phyloP scores from a whole-genome alignment of 1,139 yeast genomes.

The Saccharomycopsis crataegensis region DNA sequence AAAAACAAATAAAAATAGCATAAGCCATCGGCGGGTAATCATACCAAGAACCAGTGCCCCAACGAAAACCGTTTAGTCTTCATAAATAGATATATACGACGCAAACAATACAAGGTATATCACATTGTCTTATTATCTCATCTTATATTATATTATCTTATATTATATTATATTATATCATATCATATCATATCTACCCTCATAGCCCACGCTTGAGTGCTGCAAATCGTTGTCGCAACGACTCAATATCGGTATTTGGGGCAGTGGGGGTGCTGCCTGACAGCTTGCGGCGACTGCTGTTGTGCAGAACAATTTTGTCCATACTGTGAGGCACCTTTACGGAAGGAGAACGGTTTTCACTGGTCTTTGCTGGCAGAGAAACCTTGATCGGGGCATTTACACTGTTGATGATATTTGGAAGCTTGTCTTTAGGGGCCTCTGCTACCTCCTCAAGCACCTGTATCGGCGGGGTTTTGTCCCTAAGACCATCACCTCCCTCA shows the following conservation, averaged over 20 bases:
- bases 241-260: constrained; percentile 39
- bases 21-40: too few species aligned
- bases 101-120: too few species aligned
- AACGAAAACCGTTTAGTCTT: too few species aligned
- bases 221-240: constrained; percentile 46
- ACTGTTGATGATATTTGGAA: constrained; percentile 28
- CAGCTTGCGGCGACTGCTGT: not conserved
- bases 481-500: constrained; percentile 25
- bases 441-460: constrained; percentile 22
- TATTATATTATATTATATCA: too few species aligned
- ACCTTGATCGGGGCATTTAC: constrained; percentile 33
- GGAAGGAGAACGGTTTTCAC: constrained; percentile 37
- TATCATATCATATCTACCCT: too few species aligned
- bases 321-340: constrained; percentile 37
- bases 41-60: too few species aligned
- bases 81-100: too few species aligned
- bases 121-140: too few species aligned
- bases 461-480: constrained; percentile 19
- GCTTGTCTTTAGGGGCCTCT: constrained; percentile 21
- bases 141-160: too few species aligned
- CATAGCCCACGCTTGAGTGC: constrained; percentile 34
- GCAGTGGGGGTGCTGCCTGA: not conserved
- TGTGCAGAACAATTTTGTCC: constrained; percentile 23
- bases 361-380: constrained; percentile 38
- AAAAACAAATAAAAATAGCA: too few species aligned